Evolutionary conservation across 371 early-diverging fungal genomes (phyloP).

Genomic region (Mucor indicus): DNA sequence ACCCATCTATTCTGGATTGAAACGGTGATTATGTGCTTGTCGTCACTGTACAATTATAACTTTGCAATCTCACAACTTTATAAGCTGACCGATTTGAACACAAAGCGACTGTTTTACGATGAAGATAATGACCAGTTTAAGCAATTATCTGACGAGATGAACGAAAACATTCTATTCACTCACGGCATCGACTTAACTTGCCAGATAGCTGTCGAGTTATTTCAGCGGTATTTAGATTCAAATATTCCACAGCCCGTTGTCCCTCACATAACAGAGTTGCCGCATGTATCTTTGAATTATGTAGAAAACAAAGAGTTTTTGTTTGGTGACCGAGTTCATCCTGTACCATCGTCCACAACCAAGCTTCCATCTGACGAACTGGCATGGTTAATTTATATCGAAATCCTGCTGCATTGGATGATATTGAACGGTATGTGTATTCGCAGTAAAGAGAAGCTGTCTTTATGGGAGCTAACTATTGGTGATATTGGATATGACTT

Average conservation of each 20-base stretch:
- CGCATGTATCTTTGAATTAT: conserved; percentile 6
- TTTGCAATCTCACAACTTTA: conserved; percentile 47
- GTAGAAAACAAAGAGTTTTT: conserved; percentile 17
- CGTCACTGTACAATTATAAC: conserved; percentile 54
- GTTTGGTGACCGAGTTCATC: conserved; percentile 13
- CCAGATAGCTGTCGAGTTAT: conserved; percentile 34
- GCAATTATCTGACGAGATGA: conserved; percentile 10
- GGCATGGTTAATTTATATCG: conserved; percentile 40
- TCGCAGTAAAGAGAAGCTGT: neutral
- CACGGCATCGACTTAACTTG: conserved; percentile 33
- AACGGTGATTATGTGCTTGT: conserved; percentile 43
- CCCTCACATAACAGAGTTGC: conserved; percentile 21
- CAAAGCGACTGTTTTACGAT: conserved; percentile 3
- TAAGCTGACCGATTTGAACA: conserved; percentile 13
- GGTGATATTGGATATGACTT: conserved; percentile 18
- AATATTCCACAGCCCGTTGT: conserved; percentile 6
- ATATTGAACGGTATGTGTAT: conserved; percentile 31
- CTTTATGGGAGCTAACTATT: conserved; percentile 34
- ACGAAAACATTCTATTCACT: conserved; percentile 28
- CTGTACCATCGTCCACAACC: too few species aligned
- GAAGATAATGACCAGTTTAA: conserved; percentile 7
- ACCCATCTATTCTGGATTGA: conserved; percentile 51
- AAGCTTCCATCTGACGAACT: too few species aligned
- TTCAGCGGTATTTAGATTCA: conserved; percentile 21
- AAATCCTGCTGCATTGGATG: conserved; percentile 47